Percentiles rank a stretch among this genome's conserved stretches.
These are phyloP conservation scores for Carex littledalei DNA, from an alignment of 176 grass and related monocot species.

Conservation along the genomic window DNA sequence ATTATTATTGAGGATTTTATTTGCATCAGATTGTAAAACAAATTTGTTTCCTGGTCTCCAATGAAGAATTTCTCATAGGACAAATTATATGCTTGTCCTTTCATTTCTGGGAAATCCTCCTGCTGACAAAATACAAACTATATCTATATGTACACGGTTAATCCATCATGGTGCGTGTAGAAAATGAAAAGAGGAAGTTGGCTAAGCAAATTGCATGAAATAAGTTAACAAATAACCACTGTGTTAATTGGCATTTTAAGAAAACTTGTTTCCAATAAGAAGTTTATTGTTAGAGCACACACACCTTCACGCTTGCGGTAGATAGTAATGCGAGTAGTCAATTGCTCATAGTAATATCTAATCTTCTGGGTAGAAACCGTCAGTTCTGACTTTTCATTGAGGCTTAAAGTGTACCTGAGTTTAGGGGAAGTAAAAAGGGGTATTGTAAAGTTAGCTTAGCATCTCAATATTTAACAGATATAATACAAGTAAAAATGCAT, in stretches of 20 bases:
- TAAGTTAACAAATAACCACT: neutral
- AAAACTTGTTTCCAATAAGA: neutral
- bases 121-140: neutral
- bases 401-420: conserved; percentile 11
- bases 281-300: neutral
- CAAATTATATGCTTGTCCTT: no score
- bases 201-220: neutral
- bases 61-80: neutral
- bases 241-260: neutral
- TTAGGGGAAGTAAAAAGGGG: neutral
- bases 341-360: neutral
- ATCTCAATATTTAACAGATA: neutral
- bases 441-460: neutral
- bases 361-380: neutral
- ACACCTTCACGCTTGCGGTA: conserved; percentile 15
- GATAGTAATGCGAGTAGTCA: neutral
- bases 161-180: neutral
- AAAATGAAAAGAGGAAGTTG: neutral
- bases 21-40: neutral
- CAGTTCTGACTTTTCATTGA: conserved; percentile 11
- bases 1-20: neutral
- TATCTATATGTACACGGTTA: neutral
- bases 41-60: neutral
- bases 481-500: neutral
- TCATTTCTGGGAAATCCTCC: neutral